Evolutionary conservation across 139 green algal species (phyloP), one percentile per base, ranked within the genome.

Genomic region (Limnomonas spitsbergensis): DNA sequence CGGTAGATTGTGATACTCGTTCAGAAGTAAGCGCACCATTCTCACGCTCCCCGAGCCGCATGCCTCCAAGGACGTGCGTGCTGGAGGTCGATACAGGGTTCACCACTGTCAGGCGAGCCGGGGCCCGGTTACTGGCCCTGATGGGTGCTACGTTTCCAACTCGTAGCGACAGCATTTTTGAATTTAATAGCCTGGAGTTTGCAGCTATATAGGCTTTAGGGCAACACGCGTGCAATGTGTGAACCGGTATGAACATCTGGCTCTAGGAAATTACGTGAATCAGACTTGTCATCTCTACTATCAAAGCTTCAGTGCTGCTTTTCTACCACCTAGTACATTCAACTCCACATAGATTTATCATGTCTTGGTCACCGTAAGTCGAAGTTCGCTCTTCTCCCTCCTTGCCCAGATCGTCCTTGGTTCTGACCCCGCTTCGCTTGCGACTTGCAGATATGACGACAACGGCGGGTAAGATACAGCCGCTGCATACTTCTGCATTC

Each of bases 361-460:
- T 74, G 68, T 74, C 68, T 32, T 74, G 68, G 68, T 74, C 68
- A 26, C 68, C 68, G 68, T 74, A 32, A 74, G 68, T 74, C 20
- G 4, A 37, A 69, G 4, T 54, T 9, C 7, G 6, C 9, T 54
- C 7, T 32, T 36, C 29, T 6, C 35, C 40, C 40, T 6, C 34
- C 7, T 42, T n/a, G 24, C 36, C 68, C 40, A 47, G 6, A 53
- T 3, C 68, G 4, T 74, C 29, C 34, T 32, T 32, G 9, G 9
- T 74, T 24, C 36, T 53, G 35, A 74, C 42, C 68, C 36, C 42
- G 7, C 9, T 32, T 6, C 35, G 7, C 68, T 74, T 74, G 68
- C 24, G 9, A 42, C 36, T 32, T 47, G 36, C 68, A 74, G 68
- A 53, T 74, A 74, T 74, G 68, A 74, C 36, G 68, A 74, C 68